phyloP scores from a whole-genome alignment of 2,329 filamentous ascomycete species.

The Chaetoscypha palmicola region DNA sequence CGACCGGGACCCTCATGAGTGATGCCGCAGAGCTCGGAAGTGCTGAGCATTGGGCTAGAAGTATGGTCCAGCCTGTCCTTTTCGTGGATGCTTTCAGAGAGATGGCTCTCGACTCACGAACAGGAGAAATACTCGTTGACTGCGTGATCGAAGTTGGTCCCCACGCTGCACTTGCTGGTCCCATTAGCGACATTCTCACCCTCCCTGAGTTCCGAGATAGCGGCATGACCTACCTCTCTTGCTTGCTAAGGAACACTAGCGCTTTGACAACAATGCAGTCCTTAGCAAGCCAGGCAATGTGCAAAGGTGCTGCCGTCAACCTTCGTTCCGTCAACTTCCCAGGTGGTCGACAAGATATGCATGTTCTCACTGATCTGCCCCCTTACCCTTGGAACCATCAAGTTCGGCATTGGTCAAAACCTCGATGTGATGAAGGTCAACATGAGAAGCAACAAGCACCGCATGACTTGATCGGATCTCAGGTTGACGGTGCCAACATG shows the following conservation, averaged over 20 bases:
- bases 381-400: conserved; percentile 48
- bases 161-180: conserved; percentile 11
- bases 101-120: neutral
- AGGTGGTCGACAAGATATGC: neutral
- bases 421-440: conserved; percentile 38
- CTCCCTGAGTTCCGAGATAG: conserved; percentile 1
- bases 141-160: conserved; percentile 16
- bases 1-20: neutral
- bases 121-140: neutral
- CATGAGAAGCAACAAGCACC: conserved; percentile 39
- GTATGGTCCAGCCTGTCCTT: neutral
- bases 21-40: neutral
- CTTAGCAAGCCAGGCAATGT: neutral
- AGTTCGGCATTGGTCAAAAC: conserved; percentile 46
- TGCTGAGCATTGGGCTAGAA: neutral
- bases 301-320: neutral
- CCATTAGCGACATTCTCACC: conserved; percentile 10
- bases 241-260: conserved; percentile 2
- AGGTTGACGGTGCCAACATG: conserved; percentile 11
- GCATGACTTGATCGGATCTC: conserved; percentile 42
- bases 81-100: neutral
- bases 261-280: conserved; percentile 6
- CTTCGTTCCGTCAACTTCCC: neutral
- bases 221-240: conserved; percentile 17
- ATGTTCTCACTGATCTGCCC: conserved; percentile 38